A percentile compares a stretch with the other conserved stretches of the same genome.
phyloP scores from a whole-genome alignment of 2,329 filamentous ascomycete species.

The Fusarium incarnatum region DNA sequence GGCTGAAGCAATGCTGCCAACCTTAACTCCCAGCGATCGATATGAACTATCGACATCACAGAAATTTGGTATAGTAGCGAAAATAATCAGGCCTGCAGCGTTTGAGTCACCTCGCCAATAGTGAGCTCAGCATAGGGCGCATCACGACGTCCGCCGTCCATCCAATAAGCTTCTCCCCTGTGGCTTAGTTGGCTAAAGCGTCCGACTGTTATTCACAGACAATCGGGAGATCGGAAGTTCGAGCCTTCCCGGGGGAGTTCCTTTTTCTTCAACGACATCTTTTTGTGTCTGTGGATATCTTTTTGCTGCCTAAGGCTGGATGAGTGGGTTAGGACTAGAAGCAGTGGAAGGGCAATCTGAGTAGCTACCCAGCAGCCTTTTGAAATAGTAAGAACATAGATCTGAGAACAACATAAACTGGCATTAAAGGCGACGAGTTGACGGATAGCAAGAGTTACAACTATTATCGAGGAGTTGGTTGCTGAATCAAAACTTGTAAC shows the following conservation, averaged over 20 bases:
- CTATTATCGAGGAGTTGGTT: slow-evolving; percentile 5
- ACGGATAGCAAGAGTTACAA: neutral
- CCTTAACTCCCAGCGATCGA: neutral
- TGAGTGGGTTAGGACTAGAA: neutral
- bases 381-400: neutral
- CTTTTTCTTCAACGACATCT: neutral
- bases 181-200: slow-evolving; percentile 45
- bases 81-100: neutral
- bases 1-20: neutral
- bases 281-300: slow-evolving; percentile 7
- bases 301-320: slow-evolving; percentile 6
- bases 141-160: neutral
- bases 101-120: neutral
- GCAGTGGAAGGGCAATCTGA: neutral
- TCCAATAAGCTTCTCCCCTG: slow-evolving; percentile 32
- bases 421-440: neutral
- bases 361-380: too few species aligned
- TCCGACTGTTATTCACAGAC: slow-evolving; percentile 41
- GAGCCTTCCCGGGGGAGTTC: slow-evolving; percentile 47
- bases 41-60: neutral
- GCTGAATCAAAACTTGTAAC: neutral
- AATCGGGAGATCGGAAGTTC: slow-evolving; percentile 49
- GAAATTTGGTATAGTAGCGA: neutral
- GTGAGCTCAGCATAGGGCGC: neutral
- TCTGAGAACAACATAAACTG: neutral